These are phyloP conservation scores for Metschnikowia arizonensis DNA, from an alignment of 805 yeast genomes.

Conservation along the genomic window DNA sequence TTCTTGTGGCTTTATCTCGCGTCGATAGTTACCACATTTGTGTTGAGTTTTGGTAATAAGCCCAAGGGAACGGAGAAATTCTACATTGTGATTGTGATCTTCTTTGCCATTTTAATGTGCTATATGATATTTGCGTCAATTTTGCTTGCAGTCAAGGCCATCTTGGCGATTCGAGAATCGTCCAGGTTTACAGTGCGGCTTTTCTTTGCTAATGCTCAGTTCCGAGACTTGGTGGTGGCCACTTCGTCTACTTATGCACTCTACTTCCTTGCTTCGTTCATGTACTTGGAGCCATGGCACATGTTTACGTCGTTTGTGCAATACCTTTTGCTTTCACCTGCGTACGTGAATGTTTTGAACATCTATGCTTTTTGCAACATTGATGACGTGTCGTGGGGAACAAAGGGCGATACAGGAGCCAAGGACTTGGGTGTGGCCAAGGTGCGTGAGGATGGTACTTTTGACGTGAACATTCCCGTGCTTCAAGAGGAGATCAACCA, in stretches of 20 bases:
- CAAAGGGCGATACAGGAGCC: slow-evolving; percentile 64
- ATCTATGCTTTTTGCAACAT: slow-evolving; percentile 69
- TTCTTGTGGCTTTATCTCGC: slow-evolving; percentile 55
- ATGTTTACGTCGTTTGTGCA: slow-evolving; percentile 53
- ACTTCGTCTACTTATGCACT: slow-evolving; percentile 58
- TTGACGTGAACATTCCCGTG: slow-evolving; percentile 51
- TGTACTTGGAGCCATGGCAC: slow-evolving; percentile 67
- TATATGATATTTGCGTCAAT: slow-evolving; percentile 58
- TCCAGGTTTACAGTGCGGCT: slow-evolving; percentile 42
- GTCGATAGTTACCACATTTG: slow-evolving; percentile 54
- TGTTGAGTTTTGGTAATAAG: slow-evolving; percentile 59
- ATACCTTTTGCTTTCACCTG: slow-evolving; percentile 48
- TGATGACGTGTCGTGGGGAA: slow-evolving; percentile 73
- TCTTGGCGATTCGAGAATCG: slow-evolving; percentile 31
- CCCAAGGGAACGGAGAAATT: slow-evolving; percentile 58
- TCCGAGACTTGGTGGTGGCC: slow-evolving; percentile 52
- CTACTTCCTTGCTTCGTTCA: slow-evolving; percentile 53
- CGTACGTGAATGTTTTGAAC: slow-evolving; percentile 54
- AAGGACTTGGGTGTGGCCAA: slow-evolving; percentile 53
- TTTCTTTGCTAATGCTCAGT: slow-evolving; percentile 44
- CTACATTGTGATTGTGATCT: slow-evolving; percentile 48
- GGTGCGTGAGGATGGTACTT: slow-evolving; percentile 50
- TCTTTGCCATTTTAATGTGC: slow-evolving; percentile 58
- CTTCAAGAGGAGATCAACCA: slow-evolving; percentile 50
- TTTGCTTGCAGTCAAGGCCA: slow-evolving; percentile 52